Conservation (phyloP, 305 asterid genomes). For the Striga hermonthica region DNA sequence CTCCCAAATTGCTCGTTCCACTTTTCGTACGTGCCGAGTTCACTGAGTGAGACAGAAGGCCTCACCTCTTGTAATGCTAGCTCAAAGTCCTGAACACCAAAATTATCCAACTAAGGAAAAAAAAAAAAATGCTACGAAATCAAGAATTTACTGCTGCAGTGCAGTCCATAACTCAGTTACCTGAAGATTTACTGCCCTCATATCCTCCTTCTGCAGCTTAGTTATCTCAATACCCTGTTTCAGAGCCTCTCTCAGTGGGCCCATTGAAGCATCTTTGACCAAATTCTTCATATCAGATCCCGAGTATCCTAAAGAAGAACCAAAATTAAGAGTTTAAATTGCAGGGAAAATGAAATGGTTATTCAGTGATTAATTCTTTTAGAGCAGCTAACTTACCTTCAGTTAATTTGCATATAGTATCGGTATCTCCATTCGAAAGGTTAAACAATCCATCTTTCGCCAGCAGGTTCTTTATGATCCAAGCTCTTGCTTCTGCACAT, state of each 20-base stretch:
- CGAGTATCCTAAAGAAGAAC: constrained; percentile 64
- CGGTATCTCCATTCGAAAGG: constrained; percentile 70
- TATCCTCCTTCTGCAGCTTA: constrained; percentile 83
- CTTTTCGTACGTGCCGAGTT: constrained; percentile 73
- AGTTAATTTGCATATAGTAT: constrained; percentile 69
- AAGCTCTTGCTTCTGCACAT: constrained; percentile 83
- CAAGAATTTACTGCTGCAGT: too few species aligned
- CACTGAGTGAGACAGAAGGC: constrained; percentile 83
- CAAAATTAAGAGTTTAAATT: constrained; percentile 17
- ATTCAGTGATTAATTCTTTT: constrained; percentile 17
- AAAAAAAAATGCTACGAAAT: too few species aligned
- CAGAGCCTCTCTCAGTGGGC: constrained; percentile 95
- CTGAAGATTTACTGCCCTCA: constrained; percentile 78
- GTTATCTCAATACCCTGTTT: constrained; percentile 72
- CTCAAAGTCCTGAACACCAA: constrained; percentile 68
- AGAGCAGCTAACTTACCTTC: constrained; percentile 68
- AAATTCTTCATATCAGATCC: constrained; percentile 98
- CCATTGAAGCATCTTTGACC: constrained; percentile 99
- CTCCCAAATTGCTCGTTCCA: constrained; percentile 97
- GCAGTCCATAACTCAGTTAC: constrained; percentile 33
- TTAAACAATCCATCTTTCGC: constrained; percentile 84
- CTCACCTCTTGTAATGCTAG: constrained; percentile 86
- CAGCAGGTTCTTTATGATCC: constrained; percentile 80
- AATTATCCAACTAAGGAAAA: background rate
- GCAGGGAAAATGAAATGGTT: constrained; percentile 12